Base-by-base conservation (phyloP, 441 rosid species). In the Adansonia grandidieri region DNA sequence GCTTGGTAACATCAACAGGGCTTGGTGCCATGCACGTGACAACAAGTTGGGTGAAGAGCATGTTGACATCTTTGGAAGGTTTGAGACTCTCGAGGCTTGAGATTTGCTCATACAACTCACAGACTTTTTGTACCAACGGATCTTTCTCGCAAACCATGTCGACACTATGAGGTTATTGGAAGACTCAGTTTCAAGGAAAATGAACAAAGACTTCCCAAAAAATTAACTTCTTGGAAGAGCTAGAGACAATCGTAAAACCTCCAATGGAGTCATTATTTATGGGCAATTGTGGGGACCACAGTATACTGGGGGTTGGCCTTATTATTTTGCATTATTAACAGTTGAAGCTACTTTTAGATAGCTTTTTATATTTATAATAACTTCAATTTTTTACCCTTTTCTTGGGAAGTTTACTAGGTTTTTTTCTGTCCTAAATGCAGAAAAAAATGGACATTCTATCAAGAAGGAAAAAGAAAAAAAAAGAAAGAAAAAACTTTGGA, bases 101-200 rank as follows among this genome's bases (percentile, higher is more conserved):
- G 91, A 96, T 92, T 87, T 92, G 81, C 40, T 81, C 85, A 63
- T 89, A 89, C 15, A 96, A 78, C 13, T 85, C 85, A 40, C 80
- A 83, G 81, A 96, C 83, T 71, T 79, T 90, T 80, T 58, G 65
- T 7, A 96, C 88, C 82, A 93, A 80, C 20, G 76, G 80, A 47
- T 93, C 86, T 61, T 89, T 86, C 76, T 86, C 85, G 91, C 88
- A 88, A 82, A 81, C 94, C 98, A 95, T 95, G 95, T 90, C 89
- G 97, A 91, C 91, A 87, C 91, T 82, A 80, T 84, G 91, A 83
- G 87, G 74, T n/a, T 76, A 69, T 76, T 76, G 62, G 24, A 24
- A 60, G 48, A 24, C 6, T 9, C n/a, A 63, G 32, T 58, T 58
- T 14, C 19, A 32, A 75, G 24, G 47, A 66, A 9, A 42, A n/a